phyloP scores from a whole-genome alignment of 352 stramenopile species.

The Sclerospora graminicola region DNA sequence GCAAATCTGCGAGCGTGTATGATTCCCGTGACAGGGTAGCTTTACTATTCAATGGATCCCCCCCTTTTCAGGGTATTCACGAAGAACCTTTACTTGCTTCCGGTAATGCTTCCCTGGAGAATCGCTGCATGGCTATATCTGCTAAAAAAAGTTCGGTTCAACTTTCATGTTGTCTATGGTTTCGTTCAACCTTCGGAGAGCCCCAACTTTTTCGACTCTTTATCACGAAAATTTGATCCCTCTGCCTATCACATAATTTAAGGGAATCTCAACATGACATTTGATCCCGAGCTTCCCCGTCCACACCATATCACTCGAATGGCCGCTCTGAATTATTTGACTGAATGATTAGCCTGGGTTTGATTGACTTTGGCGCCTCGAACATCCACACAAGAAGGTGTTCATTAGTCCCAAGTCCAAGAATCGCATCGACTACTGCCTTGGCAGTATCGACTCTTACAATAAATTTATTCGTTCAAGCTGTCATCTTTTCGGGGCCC shows the following conservation, averaged over 20 bases:
- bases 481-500: background rate
- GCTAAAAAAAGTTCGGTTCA: background rate
- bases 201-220: background rate
- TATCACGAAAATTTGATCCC: background rate
- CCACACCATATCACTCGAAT: background rate
- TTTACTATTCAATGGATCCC: background rate
- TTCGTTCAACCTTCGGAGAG: background rate
- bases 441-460: background rate
- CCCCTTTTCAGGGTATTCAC: background rate
- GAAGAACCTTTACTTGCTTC: background rate
- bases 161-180: conserved; percentile 2
- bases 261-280: background rate
- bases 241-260: background rate
- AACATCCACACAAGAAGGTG: background rate
- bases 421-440: conserved; percentile 3
- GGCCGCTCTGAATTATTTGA: background rate
- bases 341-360: conserved; percentile 1
- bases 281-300: conserved; percentile 1
- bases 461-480: background rate
- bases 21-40: too few relatives aligned
- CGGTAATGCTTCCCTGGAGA: background rate
- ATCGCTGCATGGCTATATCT: background rate
- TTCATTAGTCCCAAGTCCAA: background rate
- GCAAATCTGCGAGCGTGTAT: too few relatives aligned
- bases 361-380: background rate